Evolutionary conservation across 2,329 filamentous ascomycete genomes (phyloP).

Genomic region (Xylariaceae sp.): DNA sequence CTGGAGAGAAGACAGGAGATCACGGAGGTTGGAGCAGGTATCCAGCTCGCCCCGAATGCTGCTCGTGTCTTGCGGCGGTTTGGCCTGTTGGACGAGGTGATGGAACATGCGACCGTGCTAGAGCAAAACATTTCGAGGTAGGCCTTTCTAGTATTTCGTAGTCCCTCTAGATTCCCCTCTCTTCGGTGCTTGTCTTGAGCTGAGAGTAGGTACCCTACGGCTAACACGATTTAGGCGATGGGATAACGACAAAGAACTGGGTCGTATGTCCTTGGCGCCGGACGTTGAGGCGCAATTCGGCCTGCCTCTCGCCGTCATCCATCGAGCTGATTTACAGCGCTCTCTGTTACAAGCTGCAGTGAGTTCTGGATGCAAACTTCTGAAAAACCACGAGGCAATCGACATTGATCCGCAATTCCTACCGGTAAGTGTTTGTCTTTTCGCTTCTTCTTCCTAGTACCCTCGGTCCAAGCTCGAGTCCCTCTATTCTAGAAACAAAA

Average conservation of each 20-base stretch:
- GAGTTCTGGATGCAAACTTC: constrained; percentile 20
- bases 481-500: background rate
- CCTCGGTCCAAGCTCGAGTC: background rate
- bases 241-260: constrained; percentile 25
- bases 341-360: constrained; percentile 21
- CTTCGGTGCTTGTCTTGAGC: background rate
- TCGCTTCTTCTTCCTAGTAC: background rate
- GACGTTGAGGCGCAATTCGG: constrained; percentile 21
- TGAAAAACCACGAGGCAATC: constrained; percentile 25
- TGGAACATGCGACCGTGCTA: constrained; percentile 21
- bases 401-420: constrained; percentile 21
- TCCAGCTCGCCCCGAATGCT: constrained; percentile 36
- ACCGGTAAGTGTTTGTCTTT: constrained; percentile 10
- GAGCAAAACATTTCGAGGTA: constrained; percentile 31
- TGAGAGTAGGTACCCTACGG: no score
- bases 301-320: constrained; percentile 24
- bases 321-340: constrained; percentile 27
- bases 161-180: background rate
- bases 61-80: constrained; percentile 30
- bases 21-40: constrained; percentile 37
- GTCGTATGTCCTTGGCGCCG: constrained; percentile 17
- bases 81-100: constrained; percentile 26
- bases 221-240: constrained; percentile 22
- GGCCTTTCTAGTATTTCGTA: background rate
- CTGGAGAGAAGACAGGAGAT: constrained; percentile 34